Base-by-base conservation (phyloP, 768 basidiomycete species). In the Suillus bovinus region DNA sequence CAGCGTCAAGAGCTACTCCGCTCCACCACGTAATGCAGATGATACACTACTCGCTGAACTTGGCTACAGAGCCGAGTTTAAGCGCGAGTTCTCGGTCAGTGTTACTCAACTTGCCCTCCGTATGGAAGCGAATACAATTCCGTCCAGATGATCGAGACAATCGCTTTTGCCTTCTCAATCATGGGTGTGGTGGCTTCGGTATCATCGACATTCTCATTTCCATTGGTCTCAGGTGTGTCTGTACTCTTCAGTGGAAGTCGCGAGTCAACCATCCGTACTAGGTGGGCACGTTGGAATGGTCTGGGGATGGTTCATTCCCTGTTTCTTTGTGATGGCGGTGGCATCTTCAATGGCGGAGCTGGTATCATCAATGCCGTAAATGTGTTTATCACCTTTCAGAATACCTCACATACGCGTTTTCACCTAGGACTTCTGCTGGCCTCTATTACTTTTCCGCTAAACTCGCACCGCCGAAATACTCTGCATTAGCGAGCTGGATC, bases 381-480 rank as follows among this genome's bases (percentile, higher is more conserved):
- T 47, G 29, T 55, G 9, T 53, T 16, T 3, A 33, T 62, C 34
- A 13, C 38, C 42, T n/a, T 34, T 27, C 27, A 52, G 54, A 53
- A 60, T 29, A 34, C 9, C 24, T 55, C 16, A 55, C 17, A 56
- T 39, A 22, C 16, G 2, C 29, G 22, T 41, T 22, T 31, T 14
- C 16, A 7, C 17, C 27, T 20, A 91, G 89, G 58, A 91, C 90
- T 27, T 91, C 89, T 64, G 89, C 90, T 8, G 90, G 89, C 0
- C 77, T 91, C 20, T 91, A 91, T 71, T 91, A 90, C 71, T 91
- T 90, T 72, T 87, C 89, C 2, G 87, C 89, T 0, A 90, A 88
- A 69, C 72, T 91, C 49, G 89, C 90, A 3, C 86, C 88, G 1
- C 80, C 80, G 7, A 78, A 81, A 67, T 84, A 85, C 60, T 80